Evolutionary conservation across 306 rosid genomes (phyloP).

Genomic region (Begonia peltatifolia): DNA sequence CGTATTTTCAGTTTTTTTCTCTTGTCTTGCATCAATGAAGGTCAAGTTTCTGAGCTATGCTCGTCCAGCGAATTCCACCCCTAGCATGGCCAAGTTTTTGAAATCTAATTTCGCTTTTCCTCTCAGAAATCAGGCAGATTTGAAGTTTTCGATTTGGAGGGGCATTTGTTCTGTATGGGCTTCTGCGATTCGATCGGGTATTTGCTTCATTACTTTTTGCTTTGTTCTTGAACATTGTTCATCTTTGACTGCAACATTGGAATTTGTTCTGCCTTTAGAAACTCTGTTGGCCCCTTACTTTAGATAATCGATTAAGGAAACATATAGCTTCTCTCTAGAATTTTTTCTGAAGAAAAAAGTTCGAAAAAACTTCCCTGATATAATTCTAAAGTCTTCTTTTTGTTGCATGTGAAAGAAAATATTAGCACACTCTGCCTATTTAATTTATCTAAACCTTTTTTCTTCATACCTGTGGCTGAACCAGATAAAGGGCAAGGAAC

Average conservation of each 20-base stretch:
- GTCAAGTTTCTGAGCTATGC: conserved; percentile 1
- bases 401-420: too few species aligned
- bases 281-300: too few species aligned
- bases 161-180: conserved; percentile 4
- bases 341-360: too few species aligned
- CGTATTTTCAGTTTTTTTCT: not conserved
- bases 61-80: not conserved
- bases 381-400: too few species aligned
- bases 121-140: not conserved
- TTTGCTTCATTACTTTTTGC: not conserved
- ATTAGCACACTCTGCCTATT: too few species aligned
- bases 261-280: not conserved
- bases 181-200: conserved; percentile 9
- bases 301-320: too few species aligned
- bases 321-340: too few species aligned
- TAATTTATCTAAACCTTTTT: too few species aligned
- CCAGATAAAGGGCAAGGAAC: too few species aligned
- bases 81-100: not conserved
- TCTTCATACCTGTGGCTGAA: too few species aligned
- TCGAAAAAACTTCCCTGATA: too few species aligned
- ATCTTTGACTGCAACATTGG: not conserved
- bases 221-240: not conserved
- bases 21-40: not conserved
- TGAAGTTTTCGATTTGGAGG: not conserved
- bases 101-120: conserved; percentile 4